Base-by-base conservation (phyloP, 441 rosid species). In the Mallotus japonicus region DNA sequence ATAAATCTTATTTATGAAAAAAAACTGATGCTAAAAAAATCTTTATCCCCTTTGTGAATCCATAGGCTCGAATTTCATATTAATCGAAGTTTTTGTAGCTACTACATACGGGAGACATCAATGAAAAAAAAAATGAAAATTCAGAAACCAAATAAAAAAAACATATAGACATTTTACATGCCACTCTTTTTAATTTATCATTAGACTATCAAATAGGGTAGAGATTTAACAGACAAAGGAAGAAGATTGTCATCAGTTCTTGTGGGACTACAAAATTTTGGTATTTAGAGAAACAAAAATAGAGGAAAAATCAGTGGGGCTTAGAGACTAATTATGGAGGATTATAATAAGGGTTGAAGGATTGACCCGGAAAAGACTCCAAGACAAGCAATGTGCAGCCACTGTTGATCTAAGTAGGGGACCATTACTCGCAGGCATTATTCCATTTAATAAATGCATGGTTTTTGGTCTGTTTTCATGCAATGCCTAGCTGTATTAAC, bases 331-430 rank as follows among this genome's bases (percentile, higher is more conserved):
- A 59, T 10, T 4, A 12, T 56, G 46, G 28, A 56, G 19, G 42
- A 8, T 20, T n/a, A 22, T 20, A 6, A 58, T 22, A 50, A 60
- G 28, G 69, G 74, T 54, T 44, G 63, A 7, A 42, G 13, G 60
- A 49, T 71, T 71, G 81, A 75, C 75, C 73, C 75, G 1, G 53
- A 49, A 75, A 72, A 57, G 64, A 69, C 77, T 73, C 77, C 73
- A 15, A 49, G 24, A 76, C 64, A 67, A 49, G 62, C 67, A 68
- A 70, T 17, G 66, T 65, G 65, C 46, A 17, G 22, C 19, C 19
- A 14, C 58, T 62, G 61, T 61, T 24, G 51, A 19, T 12, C 0
- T 5, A 56, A 46, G 67, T 66, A 44, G 67, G 75, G 71, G 59
- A 65, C 69, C 73, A 59, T 28, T 59, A 61, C 13, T 46, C 12